Percentiles rank a stretch among this genome's conserved stretches.
phyloP scores from a whole-genome alignment of 306 rosid genomes.

The Myrica gale region DNA sequence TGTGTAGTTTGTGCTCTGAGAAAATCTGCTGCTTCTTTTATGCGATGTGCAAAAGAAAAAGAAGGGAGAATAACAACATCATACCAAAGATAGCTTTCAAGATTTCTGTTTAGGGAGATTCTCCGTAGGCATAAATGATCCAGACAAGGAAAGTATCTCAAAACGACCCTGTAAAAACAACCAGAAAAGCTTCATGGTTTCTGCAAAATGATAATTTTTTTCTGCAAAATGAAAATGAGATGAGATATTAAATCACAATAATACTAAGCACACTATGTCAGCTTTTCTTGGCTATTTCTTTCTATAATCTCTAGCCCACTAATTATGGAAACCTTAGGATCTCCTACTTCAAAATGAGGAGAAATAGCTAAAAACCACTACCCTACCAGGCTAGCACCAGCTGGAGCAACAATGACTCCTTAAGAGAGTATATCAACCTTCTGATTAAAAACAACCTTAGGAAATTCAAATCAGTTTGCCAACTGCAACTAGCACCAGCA shows the following conservation, averaged over 20 bases:
- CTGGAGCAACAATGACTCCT: not conserved
- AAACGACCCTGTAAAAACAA: conserved; percentile 59
- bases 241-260: not conserved
- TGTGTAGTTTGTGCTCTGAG: no score
- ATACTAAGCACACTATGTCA: not conserved
- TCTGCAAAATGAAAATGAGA: no score
- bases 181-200: conserved; percentile 17
- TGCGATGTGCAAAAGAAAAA: no score
- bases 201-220: not conserved
- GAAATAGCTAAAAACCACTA: not conserved
- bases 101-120: no score
- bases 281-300: conserved; percentile 2
- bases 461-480: not conserved
- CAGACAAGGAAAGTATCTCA: conserved; percentile 63
- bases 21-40: no score
- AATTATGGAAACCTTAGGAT: not conserved
- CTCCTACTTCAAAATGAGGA: not conserved
- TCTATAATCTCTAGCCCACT: not conserved
- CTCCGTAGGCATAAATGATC: conserved; percentile 60
- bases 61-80: no score
- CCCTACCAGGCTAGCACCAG: not conserved
- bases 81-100: no score
- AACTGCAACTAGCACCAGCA: not conserved
- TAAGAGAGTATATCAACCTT: not conserved
- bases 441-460: not conserved